A percentile compares a stretch with the other conserved stretches of the same genome.
phyloP scores from a whole-genome alignment of 2,329 filamentous ascomycete species.

The Monilinia fructicola region DNA sequence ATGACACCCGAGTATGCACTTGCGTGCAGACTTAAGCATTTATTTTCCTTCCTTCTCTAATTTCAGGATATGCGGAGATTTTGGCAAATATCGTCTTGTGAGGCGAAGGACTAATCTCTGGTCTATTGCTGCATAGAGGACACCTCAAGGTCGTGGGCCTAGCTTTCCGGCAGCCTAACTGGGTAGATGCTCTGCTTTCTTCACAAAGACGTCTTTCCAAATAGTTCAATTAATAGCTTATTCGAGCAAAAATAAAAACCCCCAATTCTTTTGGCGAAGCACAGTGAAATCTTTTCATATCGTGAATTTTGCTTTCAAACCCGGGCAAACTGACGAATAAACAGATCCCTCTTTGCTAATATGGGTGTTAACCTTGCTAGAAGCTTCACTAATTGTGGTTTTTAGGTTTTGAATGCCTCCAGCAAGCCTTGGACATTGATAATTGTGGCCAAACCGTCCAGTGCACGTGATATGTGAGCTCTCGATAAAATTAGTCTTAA shows the following conservation, averaged over 20 bases:
- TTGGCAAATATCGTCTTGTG: background rate
- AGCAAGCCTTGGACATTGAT: background rate
- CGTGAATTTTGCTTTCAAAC: background rate
- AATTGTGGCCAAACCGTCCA: background rate
- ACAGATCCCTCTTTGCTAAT: too few species aligned
- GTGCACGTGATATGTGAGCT: too few species aligned
- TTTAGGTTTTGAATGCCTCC: background rate
- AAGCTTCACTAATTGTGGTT: background rate
- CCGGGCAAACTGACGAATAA: too few species aligned
- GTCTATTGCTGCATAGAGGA: background rate
- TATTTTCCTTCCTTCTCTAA: background rate
- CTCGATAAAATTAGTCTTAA: too few species aligned
- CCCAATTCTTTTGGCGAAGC: fast-evolving
- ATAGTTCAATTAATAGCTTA: too few species aligned
- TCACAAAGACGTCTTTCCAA: background rate
- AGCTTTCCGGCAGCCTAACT: background rate
- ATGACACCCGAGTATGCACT: background rate
- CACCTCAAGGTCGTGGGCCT: background rate
- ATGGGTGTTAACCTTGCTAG: too few species aligned
- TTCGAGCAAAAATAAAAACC: background rate
- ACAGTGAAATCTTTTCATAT: too few species aligned
- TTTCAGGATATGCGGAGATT: background rate
- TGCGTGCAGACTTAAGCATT: background rate
- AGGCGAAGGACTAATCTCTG: too few species aligned
- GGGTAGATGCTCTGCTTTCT: background rate